Conservation (phyloP, 345 rosid species). For the Citrus australasica region DNA sequence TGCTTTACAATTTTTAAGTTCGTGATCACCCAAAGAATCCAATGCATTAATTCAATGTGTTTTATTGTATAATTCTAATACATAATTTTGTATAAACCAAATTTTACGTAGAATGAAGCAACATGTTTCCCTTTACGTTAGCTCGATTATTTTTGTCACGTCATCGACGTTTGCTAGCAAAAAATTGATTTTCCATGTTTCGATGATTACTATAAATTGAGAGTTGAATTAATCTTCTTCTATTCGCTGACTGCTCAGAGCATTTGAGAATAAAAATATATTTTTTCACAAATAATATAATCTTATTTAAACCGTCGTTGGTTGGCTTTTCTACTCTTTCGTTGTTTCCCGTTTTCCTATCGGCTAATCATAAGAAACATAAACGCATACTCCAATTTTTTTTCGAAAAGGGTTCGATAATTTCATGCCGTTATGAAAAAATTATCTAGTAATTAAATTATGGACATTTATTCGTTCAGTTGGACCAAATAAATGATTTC, state of each 20-base stretch:
- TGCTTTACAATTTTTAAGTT: not conserved
- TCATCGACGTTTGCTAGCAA: not conserved
- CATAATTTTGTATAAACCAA: not conserved
- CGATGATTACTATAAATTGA: conserved; percentile 9
- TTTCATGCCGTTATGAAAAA: not conserved
- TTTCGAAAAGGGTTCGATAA: not conserved
- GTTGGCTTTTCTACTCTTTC: not conserved
- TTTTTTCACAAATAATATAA: not conserved
- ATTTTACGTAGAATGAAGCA: not conserved
- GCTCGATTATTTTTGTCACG: conserved; percentile 2
- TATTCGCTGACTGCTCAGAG: not conserved
- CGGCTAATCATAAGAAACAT: not conserved
- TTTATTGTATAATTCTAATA: too few species aligned
- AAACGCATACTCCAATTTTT: not conserved
- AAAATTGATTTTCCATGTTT: not conserved
- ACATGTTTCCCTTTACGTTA: not conserved
- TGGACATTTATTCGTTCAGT: not conserved
- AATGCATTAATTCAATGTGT: not conserved
- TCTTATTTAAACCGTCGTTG: not conserved
- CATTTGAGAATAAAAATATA: not conserved
- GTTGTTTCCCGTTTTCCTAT: not conserved
- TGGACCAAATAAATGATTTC: not conserved
- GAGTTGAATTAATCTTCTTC: conserved; percentile 7
- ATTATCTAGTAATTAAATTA: not conserved
- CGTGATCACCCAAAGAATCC: not conserved